phyloP scores from a whole-genome alignment of 2,329 filamentous ascomycete species.

The Colletotrichum lini region DNA sequence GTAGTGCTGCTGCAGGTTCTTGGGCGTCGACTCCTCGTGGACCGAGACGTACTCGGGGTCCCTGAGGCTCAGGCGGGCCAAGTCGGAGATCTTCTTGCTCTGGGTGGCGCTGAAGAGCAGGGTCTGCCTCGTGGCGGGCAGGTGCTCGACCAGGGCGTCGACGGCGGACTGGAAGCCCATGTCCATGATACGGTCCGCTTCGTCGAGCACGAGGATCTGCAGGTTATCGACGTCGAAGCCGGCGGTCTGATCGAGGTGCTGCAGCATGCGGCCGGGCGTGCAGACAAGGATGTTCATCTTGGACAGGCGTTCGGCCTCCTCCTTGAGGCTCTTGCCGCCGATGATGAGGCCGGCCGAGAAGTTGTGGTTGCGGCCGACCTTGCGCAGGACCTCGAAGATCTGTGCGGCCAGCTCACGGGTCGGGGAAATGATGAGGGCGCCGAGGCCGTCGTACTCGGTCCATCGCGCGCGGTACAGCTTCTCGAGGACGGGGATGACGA shows the following conservation, averaged over 20 bases:
- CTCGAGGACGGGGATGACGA: conserved; percentile 91
- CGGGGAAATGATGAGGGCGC: conserved; percentile 92
- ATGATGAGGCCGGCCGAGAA: conserved; percentile 96
- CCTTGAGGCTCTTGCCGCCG: conserved; percentile 90
- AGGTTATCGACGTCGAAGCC: conserved; percentile 91
- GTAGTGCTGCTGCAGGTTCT: conserved; percentile 89
- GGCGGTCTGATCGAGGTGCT: conserved; percentile 95
- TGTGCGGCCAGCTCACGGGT: conserved; percentile 96
- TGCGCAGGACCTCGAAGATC: conserved; percentile 94
- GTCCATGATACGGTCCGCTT: conserved; percentile 96
- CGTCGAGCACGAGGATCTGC: conserved; percentile 93
- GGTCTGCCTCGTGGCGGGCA: conserved; percentile 89
- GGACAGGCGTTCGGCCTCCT: conserved; percentile 85
- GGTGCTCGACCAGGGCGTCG: conserved; percentile 92
- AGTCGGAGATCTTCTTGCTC: conserved; percentile 92
- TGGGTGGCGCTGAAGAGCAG: conserved; percentile 97
- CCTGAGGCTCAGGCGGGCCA: conserved; percentile 87
- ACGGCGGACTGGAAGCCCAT: conserved; percentile 95
- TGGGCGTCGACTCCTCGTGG: conserved; percentile 89
- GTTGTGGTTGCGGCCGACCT: conserved; percentile 88
- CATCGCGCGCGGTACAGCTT: conserved; percentile 91
- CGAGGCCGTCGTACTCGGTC: conserved; percentile 91
- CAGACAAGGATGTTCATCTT: conserved; percentile 98
- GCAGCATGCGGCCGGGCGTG: conserved; percentile 93
- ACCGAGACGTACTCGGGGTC: conserved; percentile 97